Base-by-base conservation (phyloP, 192 early-diverging fungal genomes). In the Coemansia erecta region DNA sequence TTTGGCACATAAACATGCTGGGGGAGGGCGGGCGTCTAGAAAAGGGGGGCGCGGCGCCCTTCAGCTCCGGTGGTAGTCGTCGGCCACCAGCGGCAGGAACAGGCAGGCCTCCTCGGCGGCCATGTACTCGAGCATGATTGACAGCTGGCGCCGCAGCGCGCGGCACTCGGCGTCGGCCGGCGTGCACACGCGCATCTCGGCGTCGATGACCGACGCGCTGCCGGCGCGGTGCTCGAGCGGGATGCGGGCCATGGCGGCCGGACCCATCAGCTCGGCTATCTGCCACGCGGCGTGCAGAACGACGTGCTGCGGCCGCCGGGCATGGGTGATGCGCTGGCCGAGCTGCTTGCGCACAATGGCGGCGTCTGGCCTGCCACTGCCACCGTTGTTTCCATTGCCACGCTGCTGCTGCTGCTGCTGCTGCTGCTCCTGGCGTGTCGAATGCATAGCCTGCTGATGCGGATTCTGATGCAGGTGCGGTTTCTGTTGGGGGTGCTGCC, bases 41-140 rank as follows among this genome's bases (percentile, higher is more conserved):
- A 14, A 51, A 31, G 14, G 23, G 49, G 23, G 24, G 4, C 23
- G 47, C 47, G 3, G 1, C 49, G 28, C 22, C n/a, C 5, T 2
- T 18, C 13, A 23, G 2, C 35, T 4, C 31, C 22, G 4, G 33
- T 17, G 37, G 49, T 68, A 75, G 46, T 75, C 72, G 21, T 47
- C 44, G 9, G 58, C 63, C 43, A 78, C 75, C 46, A 78, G 56
- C 18, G 66, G 52, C 58, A 59, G 37, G 18, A 71, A 69, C 63
- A 64, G 57, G 23, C 66, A 53, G 33, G 65, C 75, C 5, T 66
- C 55, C 45, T 68, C 70, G 0, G 75, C 66, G 13, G 65, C 58
- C 69, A 78, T 62, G 62, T 78, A 78, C 70, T 78, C 75, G 15
- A 78, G 62, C 44, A 78, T 58, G 18, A 72, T 48, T 3, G 75